phyloP scores from a whole-genome alignment of 129 eudicot species.

The Flaveria trinervia region DNA sequence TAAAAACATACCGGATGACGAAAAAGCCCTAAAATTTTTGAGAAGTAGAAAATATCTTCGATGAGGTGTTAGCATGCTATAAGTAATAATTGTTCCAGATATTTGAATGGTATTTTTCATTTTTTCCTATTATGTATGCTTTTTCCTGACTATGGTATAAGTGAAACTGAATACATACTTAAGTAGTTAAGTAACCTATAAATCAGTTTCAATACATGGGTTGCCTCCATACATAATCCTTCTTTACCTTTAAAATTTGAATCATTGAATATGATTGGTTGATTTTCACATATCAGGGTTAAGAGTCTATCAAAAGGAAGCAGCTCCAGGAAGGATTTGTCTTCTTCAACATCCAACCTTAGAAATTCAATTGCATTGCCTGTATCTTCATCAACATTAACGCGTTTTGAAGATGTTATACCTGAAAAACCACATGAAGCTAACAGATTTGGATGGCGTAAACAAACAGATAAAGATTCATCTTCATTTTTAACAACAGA shows the following conservation, averaged over 20 bases:
- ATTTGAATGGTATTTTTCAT: no score
- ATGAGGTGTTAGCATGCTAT: neutral
- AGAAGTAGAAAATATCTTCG: neutral
- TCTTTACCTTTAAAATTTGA: neutral
- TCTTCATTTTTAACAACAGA: conserved; percentile 39
- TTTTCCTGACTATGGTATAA: neutral
- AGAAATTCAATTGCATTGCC: conserved; percentile 46
- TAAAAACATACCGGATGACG: neutral
- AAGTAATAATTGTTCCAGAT: neutral
- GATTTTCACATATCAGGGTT: conserved; percentile 44
- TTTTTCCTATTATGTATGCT: neutral
- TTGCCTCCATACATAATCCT: neutral
- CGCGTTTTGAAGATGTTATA: conserved; percentile 42
- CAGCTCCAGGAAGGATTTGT: conserved; percentile 51
- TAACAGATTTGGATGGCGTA: conserved; percentile 59
- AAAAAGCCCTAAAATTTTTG: no score
- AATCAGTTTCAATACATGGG: neutral
- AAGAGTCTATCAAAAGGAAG: conserved; percentile 75
- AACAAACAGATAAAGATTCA: conserved; percentile 43
- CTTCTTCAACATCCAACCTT: conserved; percentile 44
- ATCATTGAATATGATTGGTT: conserved; percentile 24
- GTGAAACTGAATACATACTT: neutral
- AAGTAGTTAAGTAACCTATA: neutral
- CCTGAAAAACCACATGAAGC: conserved; percentile 32
- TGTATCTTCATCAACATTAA: conserved; percentile 25